Base-by-base conservation (phyloP, 768 basidiomycete genomes). In the Gymnopilus dilepis region DNA sequence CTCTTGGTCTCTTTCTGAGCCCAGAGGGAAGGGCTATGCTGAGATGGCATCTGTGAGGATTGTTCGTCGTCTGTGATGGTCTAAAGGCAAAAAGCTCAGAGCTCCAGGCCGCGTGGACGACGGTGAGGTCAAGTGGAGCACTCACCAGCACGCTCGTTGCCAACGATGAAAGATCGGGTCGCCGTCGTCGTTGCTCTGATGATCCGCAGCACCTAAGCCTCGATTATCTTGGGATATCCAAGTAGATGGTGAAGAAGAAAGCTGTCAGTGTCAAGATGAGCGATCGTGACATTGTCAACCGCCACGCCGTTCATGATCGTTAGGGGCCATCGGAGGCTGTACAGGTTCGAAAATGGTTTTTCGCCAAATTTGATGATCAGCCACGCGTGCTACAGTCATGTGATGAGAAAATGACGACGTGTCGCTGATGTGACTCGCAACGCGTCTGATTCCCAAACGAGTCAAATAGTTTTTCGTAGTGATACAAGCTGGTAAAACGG, bases 1-100 rank as follows among this genome's bases (percentile, higher is more conserved):
- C 61, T 42, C 54, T 73, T 73, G 2, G 70, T 67, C 57, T 73
- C 70, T 43, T 65, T 70, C 61, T 67, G 64, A 1, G 63, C 61
- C 72, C 72, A 74, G 31, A 60, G 60, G 53, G 66, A 67, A 45
- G 70, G 63, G 28, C 69, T 66, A 51, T 70, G 68, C 53, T 70
- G 72, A 11, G 70, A 67, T 58, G 70, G 68, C 67, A 72, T 71
- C 22, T 17, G 24, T 9, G 40, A 38, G 8, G 7, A 21, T 34
- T 24, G 6, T 3, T 15, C 17, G 47, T 30, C 3, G 34, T 57
- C 45, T n/a, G 26, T 2, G 15, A 21, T 8, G 24, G 9, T n/a
- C 19, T 30, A 42, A 33, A 22, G 9, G 30, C 11, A n/a, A 19
- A 19, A 11, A 43, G 7, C 24, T 7, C 13, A 17, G 9, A 22